These are phyloP conservation scores for Puccinellia tenuiflora DNA, from an alignment of 176 grass and related monocot species.

Conservation along the genomic window DNA sequence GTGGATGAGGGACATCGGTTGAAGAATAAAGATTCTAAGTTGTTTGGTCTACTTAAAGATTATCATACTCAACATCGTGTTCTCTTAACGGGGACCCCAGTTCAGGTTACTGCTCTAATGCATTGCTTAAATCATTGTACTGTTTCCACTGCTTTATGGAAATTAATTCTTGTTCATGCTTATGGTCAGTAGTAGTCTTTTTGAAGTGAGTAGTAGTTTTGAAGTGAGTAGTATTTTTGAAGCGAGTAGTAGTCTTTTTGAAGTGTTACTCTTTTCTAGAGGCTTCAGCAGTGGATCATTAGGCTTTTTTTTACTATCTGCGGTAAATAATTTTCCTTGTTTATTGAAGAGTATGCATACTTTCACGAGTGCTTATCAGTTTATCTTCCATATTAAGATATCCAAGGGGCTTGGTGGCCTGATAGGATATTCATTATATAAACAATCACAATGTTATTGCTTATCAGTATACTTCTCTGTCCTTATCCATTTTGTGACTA, in stretches of 20 bases:
- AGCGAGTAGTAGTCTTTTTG: too few relatives aligned
- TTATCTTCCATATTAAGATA: neutral
- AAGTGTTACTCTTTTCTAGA: neutral
- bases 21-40: constrained; percentile 99
- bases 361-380: constrained; percentile 8
- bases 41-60: constrained; percentile 90
- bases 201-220: too few relatives aligned
- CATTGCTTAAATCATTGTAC: neutral
- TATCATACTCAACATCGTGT: constrained; percentile 93
- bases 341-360: neutral
- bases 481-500: neutral
- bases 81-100: constrained; percentile 95
- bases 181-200: neutral
- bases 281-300: neutral
- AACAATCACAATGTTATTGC: neutral
- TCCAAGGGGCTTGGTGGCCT: neutral
- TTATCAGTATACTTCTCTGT: neutral
- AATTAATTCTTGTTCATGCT: neutral
- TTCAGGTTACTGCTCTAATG: constrained; percentile 64
- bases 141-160: neutral
- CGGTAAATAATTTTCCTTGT: neutral
- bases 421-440: neutral
- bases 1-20: constrained; percentile 98
- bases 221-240: too few relatives aligned
- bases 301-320: neutral